phyloP scores from a whole-genome alignment of 306 rosid genomes.

The Amphicarpaea edgeworthii region DNA sequence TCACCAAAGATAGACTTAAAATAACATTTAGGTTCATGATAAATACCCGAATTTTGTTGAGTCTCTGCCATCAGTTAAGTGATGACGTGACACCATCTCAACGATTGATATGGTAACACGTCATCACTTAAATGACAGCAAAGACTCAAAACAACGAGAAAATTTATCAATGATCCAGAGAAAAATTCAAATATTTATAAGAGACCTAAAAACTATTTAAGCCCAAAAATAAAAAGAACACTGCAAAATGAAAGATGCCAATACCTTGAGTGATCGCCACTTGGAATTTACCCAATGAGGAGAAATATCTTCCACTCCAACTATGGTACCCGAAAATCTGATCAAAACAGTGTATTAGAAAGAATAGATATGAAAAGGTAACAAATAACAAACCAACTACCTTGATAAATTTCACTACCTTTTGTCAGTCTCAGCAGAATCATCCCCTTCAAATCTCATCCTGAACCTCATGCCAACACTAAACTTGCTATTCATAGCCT shows the following conservation, averaged over 20 bases:
- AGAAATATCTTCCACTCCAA: conserved; percentile 84
- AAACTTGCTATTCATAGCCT: conserved; percentile 64
- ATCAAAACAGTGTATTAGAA: conserved; percentile 43
- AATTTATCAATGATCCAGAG: too few relatives aligned
- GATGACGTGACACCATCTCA: too few relatives aligned
- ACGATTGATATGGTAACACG: too few relatives aligned
- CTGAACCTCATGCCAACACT: conserved; percentile 79
- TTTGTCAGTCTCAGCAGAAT: conserved; percentile 85
- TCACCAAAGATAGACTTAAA: too few relatives aligned
- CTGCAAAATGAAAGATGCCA: conserved; percentile 27
- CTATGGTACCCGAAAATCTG: conserved; percentile 91
- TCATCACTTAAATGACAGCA: too few relatives aligned
- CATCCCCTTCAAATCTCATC: conserved; percentile 95
- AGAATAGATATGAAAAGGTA: conserved; percentile 37
- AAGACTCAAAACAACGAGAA: too few relatives aligned
- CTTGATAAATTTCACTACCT: conserved; percentile 59
- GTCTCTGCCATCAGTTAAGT: too few relatives aligned
- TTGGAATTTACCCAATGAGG: conserved; percentile 75
- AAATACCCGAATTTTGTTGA: too few relatives aligned
- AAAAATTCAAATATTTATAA: too few relatives aligned
- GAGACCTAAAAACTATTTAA: too few relatives aligned
- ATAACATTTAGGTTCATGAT: too few relatives aligned
- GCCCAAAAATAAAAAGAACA: conserved; percentile 4
- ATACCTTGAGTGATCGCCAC: conserved; percentile 93
- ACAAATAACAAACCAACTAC: neutral